Base-by-base conservation (phyloP, 257 asterid species). In the Solanum ossicruentum region DNA sequence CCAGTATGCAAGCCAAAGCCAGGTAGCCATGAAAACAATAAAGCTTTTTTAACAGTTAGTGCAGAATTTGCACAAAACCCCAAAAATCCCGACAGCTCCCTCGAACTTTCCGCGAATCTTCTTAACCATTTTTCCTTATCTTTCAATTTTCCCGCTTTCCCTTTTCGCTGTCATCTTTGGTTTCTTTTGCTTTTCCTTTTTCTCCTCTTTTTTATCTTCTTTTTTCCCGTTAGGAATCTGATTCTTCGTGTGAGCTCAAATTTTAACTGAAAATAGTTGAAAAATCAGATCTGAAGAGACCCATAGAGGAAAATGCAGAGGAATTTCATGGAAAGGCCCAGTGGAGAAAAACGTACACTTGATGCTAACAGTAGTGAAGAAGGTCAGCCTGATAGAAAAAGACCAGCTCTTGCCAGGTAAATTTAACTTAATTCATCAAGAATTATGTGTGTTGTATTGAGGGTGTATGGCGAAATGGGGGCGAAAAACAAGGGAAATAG, bases 401-500 rank as follows among this genome's bases (percentile, higher is more conserved):
- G 98, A 12, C 99, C 98, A 3, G 99, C 98, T 91, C 99, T 96
- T 86, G 98, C 98, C 47, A 96, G 97, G 99, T 96, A 63, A 28
- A n/a, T 66, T 66, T 66, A 66, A 11, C 3, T 13, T 28, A 66
- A 66, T 66, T 54, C 58, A 54, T 54, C 58, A 54, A 54, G 58
- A 54, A 54, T 16, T 54, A 52, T 54, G 20, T 23, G 67, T 21
- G 1, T n/a, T 60, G n/a, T 60, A 60, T n/a, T 60, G 16, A 15
- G 67, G n/a, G 1, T 23, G 20, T 61, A 43, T 43, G 47, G 47
- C 47, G 8, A 43, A 1, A 43, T 43, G 47, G 47, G 47, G 47
- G 47, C 47, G 47, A 43, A 43, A 43, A 43, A 43, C 6, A 43
- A 43, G 2, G 47, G 47, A 43, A 43, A 43, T 1, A 43, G 47